These are phyloP conservation scores for Eucalyptus decipiens DNA, from an alignment of 345 rosid genomes.

Conservation along the genomic window DNA sequence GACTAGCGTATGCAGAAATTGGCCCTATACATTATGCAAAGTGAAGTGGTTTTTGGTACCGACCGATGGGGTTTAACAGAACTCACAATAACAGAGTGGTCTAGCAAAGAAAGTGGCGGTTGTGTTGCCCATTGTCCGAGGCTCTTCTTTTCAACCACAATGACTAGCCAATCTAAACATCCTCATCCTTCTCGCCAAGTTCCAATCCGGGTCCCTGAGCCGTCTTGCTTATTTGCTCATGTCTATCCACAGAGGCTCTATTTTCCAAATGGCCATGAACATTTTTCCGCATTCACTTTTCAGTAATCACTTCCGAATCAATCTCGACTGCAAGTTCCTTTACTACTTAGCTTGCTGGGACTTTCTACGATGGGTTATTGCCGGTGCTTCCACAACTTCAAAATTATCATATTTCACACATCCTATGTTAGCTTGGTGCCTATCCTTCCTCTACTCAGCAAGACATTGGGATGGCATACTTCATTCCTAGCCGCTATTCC, in stretches of 20 bases:
- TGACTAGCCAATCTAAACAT: not conserved
- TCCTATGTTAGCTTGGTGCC: not conserved
- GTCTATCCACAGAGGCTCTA: not conserved
- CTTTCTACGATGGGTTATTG: not conserved
- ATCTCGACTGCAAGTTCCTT: not conserved
- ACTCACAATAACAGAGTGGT: not conserved
- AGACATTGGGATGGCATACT: not conserved
- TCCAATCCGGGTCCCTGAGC: not conserved
- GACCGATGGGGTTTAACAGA: not conserved
- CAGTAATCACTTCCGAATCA: not conserved
- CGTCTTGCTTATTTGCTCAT: not conserved
- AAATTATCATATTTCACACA: not conserved
- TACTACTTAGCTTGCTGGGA: not conserved
- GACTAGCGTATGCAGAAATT: not conserved
- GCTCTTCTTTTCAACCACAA: not conserved
- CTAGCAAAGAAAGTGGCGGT: not conserved
- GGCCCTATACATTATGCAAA: not conserved
- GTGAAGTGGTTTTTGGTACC: not conserved
- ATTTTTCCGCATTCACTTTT: not conserved
- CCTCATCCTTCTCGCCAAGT: not conserved
- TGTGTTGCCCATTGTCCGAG: not conserved
- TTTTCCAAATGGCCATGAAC: not conserved
- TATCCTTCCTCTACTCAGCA: not conserved
- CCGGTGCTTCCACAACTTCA: not conserved
- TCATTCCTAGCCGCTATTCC: not conserved